A percentile compares a stretch with the other conserved stretches of the same genome.
These are phyloP conservation scores for Cyathus striatus DNA, from an alignment of 768 basidiomycete species.

Conservation along the genomic window DNA sequence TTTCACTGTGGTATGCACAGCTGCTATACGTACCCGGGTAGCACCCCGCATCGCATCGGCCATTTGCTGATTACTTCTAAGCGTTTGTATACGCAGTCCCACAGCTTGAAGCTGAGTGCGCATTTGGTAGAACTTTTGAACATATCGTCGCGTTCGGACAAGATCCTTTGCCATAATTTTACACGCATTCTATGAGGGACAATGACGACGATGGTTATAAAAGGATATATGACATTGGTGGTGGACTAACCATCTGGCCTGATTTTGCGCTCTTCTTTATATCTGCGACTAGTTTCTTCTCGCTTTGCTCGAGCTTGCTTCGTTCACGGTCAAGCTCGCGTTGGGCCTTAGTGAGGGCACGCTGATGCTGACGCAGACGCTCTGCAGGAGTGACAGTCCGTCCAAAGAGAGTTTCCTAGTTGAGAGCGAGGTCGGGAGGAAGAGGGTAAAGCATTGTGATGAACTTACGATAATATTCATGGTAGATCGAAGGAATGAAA, in stretches of 20 bases:
- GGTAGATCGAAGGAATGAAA: conserved; percentile 18
- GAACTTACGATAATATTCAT: conserved; percentile 78
- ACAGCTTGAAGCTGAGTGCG: conserved; percentile 97
- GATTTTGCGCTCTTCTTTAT: conserved; percentile 96
- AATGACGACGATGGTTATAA: background rate
- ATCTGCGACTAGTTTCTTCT: conserved; percentile 94
- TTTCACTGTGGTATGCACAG: background rate
- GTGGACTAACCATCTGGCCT: conserved; percentile 77
- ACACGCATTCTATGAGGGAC: conserved; percentile 83
- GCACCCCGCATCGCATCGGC: conserved; percentile 99
- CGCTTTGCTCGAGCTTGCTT: conserved; percentile 87
- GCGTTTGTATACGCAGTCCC: conserved; percentile 89
- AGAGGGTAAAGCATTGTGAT: background rate
- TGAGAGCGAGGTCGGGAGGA: conserved; percentile 3
- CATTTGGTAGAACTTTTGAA: conserved; percentile 99
- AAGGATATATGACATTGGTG: conserved; percentile 1
- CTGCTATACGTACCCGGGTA: conserved; percentile 75
- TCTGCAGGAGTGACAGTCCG: conserved; percentile 94
- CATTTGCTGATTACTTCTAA: conserved; percentile 98
- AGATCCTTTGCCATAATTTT: conserved; percentile 99
- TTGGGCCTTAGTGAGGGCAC: conserved; percentile 93
- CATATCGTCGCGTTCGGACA: conserved; percentile 89
- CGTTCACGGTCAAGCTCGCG: conserved; percentile 97
- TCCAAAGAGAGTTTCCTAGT: conserved; percentile 91
- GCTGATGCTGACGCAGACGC: conserved; percentile 93